phyloP scores from a whole-genome alignment of 1,284 basidiomycete genomes.

The Cutaneotrichosporon sp. region DNA sequence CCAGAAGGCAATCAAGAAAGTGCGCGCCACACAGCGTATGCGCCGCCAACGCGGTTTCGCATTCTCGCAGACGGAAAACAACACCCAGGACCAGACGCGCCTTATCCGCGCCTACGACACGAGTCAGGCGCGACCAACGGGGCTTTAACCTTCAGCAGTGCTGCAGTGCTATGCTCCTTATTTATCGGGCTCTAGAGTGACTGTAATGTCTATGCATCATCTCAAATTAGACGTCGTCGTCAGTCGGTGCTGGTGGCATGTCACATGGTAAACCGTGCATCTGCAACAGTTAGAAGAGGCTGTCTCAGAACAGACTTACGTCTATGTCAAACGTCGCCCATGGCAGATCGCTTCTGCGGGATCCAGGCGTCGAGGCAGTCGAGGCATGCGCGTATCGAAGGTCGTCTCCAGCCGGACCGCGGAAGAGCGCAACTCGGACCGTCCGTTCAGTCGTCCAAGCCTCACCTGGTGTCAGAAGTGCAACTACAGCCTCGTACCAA shows the following conservation, averaged over 20 bases:
- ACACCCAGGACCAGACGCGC: slow-evolving; percentile 75
- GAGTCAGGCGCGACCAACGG: slow-evolving; percentile 49
- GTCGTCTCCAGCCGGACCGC: slow-evolving; percentile 34
- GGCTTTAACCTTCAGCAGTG: slow-evolving; percentile 32
- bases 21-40: slow-evolving; percentile 91
- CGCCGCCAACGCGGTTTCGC: slow-evolving; percentile 89
- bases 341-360: slow-evolving; percentile 12
- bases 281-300: slow-evolving; percentile 16
- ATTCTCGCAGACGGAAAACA: slow-evolving; percentile 88
- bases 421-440: slow-evolving; percentile 39
- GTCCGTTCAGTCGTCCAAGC: slow-evolving; percentile 44
- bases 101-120: slow-evolving; percentile 88
- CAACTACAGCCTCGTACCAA: slow-evolving; percentile 28
- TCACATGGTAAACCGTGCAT: slow-evolving; percentile 35
- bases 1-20: slow-evolving; percentile 97
- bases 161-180: too few relatives aligned
- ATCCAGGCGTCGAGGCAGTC: slow-evolving; percentile 6
- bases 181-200: too few relatives aligned
- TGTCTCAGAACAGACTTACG: slow-evolving; percentile 21
- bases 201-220: slow-evolving; percentile 1
- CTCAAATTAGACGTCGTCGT: background rate
- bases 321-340: slow-evolving; percentile 44
- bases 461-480: slow-evolving; percentile 20
- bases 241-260: slow-evolving; percentile 13
- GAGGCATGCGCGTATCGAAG: slow-evolving; percentile 40